Evolutionary conservation across 2,329 filamentous ascomycete species (phyloP).

Genomic region (Chaetomiaceae sp.): DNA sequence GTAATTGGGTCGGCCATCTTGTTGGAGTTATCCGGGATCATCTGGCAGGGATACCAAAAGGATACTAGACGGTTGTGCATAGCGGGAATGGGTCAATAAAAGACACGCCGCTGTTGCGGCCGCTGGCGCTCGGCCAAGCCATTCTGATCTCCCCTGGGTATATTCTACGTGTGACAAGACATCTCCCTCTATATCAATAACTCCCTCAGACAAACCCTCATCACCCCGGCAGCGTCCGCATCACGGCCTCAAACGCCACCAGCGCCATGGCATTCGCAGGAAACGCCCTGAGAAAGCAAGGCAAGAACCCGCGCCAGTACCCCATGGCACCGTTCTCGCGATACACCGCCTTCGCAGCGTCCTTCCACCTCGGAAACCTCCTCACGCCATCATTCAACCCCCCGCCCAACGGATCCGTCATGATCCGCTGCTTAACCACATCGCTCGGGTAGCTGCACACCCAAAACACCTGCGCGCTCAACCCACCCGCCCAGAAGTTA

Average conservation of each 20-base stretch:
- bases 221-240: constrained; percentile 58
- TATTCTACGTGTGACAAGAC: constrained; percentile 7
- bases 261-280: constrained; percentile 93
- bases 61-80: constrained; percentile 23
- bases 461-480: constrained; percentile 95
- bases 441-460: constrained; percentile 86
- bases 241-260: constrained; percentile 88
- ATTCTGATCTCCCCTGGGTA: constrained; percentile 10
- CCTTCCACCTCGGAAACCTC: constrained; percentile 70
- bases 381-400: constrained; percentile 61
- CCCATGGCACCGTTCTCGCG: constrained; percentile 70
- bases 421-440: constrained; percentile 92
- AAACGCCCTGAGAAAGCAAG: constrained; percentile 90
- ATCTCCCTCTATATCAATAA: background rate
- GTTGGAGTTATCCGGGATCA: constrained; percentile 18
- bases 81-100: constrained; percentile 25
- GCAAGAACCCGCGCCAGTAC: constrained; percentile 90
- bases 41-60: constrained; percentile 23
- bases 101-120: constrained; percentile 20
- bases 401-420: constrained; percentile 86
- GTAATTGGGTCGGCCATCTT: constrained; percentile 51
- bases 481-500: constrained; percentile 95
- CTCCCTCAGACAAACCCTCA: background rate
- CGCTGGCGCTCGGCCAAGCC: constrained; percentile 19
- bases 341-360: constrained; percentile 74